Percentiles rank a stretch among this genome's conserved stretches.
These are phyloP conservation scores for Candida endomychidarum DNA, from an alignment of 805 yeast genomes.

Conservation along the genomic window DNA sequence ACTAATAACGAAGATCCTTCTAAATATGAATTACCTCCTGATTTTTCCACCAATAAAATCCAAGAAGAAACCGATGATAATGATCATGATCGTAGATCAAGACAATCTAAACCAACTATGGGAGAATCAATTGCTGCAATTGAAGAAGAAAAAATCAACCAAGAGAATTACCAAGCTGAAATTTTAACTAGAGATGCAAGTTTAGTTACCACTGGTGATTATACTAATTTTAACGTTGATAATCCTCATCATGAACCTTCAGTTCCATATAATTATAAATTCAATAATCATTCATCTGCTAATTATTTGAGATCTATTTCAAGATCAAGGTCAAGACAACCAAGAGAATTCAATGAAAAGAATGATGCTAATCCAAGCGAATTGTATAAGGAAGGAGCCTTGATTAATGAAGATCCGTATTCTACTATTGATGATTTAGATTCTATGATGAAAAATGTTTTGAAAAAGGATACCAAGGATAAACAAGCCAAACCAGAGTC, in stretches of 20 bases:
- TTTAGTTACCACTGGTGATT: conserved; percentile 46
- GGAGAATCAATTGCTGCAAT: conserved; percentile 47
- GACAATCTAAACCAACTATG: conserved; percentile 44
- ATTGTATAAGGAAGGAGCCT: conserved; percentile 57
- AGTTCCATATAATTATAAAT: conserved; percentile 60
- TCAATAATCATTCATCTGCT: conserved; percentile 44
- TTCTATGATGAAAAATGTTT: conserved; percentile 29
- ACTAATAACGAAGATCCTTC: conserved; percentile 48
- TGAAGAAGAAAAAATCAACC: conserved; percentile 26
- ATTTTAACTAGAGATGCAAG: conserved; percentile 32
- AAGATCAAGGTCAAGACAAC: conserved; percentile 58
- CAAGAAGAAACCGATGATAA: conserved; percentile 25
- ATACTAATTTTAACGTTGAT: conserved; percentile 46
- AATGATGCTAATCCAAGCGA: conserved; percentile 36
- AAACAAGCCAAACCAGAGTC: background rate
- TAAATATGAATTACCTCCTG: conserved; percentile 44
- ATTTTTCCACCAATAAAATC: conserved; percentile 20
- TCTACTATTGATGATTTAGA: conserved; percentile 49
- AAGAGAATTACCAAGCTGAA: conserved; percentile 17
- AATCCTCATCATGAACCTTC: conserved; percentile 40
- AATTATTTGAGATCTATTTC: conserved; percentile 66
- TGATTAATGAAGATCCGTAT: conserved; percentile 50
- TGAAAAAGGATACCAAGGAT: conserved; percentile 2
- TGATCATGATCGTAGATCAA: conserved; percentile 35
- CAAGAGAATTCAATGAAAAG: conserved; percentile 23